Evolutionary conservation across 306 rosid species (phyloP).

Genomic region (Albizia julibrissin): DNA sequence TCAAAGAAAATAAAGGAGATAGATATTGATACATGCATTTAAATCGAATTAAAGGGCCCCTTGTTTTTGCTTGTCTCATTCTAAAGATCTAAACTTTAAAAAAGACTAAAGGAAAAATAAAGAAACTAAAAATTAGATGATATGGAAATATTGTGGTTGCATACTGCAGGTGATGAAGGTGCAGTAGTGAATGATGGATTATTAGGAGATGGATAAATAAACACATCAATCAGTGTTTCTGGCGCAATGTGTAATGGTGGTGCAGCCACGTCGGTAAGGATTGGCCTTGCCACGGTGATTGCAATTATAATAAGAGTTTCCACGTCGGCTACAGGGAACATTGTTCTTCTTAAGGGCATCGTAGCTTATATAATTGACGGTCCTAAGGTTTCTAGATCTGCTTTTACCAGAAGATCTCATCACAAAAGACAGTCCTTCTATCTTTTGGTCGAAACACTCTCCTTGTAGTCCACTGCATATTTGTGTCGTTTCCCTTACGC

Average conservation of each 20-base stretch:
- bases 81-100: not conserved
- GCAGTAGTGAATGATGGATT: not conserved
- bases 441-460: conserved; percentile 27
- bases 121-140: not conserved
- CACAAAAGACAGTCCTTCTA: conserved; percentile 32
- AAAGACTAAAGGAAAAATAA: not conserved
- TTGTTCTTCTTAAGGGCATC: conserved; percentile 41
- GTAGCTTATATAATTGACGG: conserved; percentile 41
- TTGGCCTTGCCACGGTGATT: conserved; percentile 35
- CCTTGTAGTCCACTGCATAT: conserved; percentile 35
- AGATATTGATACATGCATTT: not conserved
- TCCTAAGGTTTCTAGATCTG: conserved; percentile 29
- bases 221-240: conserved; percentile 31
- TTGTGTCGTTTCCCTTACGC: not conserved
- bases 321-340: conserved; percentile 44
- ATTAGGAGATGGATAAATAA: not conserved
- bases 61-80: not conserved
- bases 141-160: not conserved
- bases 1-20: not conserved
- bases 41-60: not conserved
- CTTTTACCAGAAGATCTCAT: conserved; percentile 5
- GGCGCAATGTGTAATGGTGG: conserved; percentile 50
- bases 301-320: conserved; percentile 59
- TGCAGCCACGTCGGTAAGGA: conserved; percentile 55
- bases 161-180: not conserved